Evolutionary conservation across 2,329 filamentous ascomycete genomes (phyloP).

Genomic region (Ascochyta koolunga): DNA sequence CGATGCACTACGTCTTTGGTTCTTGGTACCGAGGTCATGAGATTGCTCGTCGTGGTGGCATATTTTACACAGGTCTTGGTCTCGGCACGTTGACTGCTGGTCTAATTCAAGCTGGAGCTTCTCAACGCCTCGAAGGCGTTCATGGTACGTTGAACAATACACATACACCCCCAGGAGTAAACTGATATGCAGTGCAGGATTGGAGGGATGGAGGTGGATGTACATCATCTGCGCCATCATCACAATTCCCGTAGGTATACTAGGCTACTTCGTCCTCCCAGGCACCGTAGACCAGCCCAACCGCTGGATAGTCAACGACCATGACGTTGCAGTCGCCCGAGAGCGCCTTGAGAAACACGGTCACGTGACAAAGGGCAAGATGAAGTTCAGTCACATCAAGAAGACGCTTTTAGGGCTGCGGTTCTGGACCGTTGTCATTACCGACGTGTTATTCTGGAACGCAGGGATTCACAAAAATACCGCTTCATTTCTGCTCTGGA

Average conservation of each 20-base stretch:
- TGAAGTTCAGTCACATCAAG: conserved; percentile 11
- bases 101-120: conserved; percentile 45
- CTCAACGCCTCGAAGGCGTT: conserved; percentile 61
- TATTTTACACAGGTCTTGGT: conserved; percentile 58
- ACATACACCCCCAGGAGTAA: too few relatives aligned
- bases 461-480: conserved; percentile 52
- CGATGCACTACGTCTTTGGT: conserved; percentile 21
- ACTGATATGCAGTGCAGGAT: neutral
- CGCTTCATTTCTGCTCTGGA: conserved; percentile 61
- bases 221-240: conserved; percentile 52
- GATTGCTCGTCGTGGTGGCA: conserved; percentile 53
- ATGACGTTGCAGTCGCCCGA: conserved; percentile 55
- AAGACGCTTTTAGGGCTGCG: conserved; percentile 43
- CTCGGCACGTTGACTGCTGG: conserved; percentile 59
- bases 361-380: conserved; percentile 30
- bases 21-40: conserved; percentile 55
- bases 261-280: conserved; percentile 58
- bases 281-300: conserved; percentile 58
- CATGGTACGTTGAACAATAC: conserved; percentile 32
- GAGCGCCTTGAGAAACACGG: conserved; percentile 53
- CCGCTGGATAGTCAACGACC: conserved; percentile 50
- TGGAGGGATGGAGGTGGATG: conserved; percentile 32
- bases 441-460: conserved; percentile 64
- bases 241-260: conserved; percentile 59
- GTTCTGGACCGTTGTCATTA: conserved; percentile 58